Evolutionary conservation across 2,329 filamentous ascomycete species (phyloP).

Genomic region (Apiospora arundinis): DNA sequence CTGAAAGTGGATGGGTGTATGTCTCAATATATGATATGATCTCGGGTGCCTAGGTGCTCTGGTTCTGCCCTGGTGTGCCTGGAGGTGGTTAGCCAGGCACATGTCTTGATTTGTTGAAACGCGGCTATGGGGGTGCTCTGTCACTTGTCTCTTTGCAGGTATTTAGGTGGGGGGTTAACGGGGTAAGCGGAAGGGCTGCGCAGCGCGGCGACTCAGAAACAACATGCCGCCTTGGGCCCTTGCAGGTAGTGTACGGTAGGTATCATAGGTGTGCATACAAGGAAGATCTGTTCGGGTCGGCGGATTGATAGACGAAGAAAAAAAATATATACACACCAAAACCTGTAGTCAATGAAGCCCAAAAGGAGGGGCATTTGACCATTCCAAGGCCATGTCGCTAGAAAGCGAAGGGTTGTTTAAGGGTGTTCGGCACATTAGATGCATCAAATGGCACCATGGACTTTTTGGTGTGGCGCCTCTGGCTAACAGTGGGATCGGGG

Average conservation of each 20-base stretch:
- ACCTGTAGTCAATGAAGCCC: slow-evolving; percentile 1
- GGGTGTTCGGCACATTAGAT: slow-evolving; percentile 12
- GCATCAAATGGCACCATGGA: background rate
- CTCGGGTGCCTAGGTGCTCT: background rate
- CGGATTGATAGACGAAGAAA: background rate
- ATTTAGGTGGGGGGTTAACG: slow-evolving; percentile 1
- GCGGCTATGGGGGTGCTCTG: background rate
- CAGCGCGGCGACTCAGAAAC: background rate
- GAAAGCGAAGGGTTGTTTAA: background rate
- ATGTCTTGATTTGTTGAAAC: slow-evolving; percentile 15
- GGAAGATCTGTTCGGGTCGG: background rate
- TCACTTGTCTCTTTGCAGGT: background rate
- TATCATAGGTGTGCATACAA: no score
- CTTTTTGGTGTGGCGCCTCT: slow-evolving; percentile 6
- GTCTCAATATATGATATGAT: slow-evolving; percentile 18
- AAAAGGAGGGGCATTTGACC: background rate
- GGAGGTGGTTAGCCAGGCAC: background rate
- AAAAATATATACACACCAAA: background rate
- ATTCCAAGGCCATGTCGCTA: background rate
- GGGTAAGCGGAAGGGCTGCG: background rate
- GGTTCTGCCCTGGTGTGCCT: background rate
- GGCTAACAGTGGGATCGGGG: slow-evolving; percentile 16
- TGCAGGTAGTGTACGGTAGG: background rate
- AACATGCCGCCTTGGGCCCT: background rate
- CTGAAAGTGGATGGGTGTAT: slow-evolving; percentile 7